Percentiles rank a stretch among this genome's conserved stretches.
These are phyloP conservation scores for Geotrichum carabidarum DNA, from an alignment of 1,139 yeast genomes.

Conservation along the genomic window DNA sequence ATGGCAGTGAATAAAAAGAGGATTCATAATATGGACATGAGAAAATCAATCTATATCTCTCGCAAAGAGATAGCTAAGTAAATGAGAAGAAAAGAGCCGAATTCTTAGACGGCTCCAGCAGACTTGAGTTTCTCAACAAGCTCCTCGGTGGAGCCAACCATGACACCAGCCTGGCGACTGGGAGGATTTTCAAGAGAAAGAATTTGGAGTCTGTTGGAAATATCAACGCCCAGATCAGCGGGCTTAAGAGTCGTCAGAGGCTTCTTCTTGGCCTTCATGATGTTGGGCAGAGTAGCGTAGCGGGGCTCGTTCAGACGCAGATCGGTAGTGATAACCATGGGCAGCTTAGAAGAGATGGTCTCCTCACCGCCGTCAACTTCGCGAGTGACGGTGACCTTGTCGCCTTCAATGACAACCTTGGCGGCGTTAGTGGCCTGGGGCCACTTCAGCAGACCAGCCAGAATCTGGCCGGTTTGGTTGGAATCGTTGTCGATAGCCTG, in stretches of 20 bases:
- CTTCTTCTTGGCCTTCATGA: slow-evolving; percentile 98
- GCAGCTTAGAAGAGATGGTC: slow-evolving; percentile 69
- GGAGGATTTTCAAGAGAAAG: slow-evolving; percentile 82
- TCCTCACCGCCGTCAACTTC: slow-evolving; percentile 96
- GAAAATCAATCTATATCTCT: neutral
- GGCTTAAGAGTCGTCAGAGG: slow-evolving; percentile 71
- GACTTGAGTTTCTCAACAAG: slow-evolving; percentile 74
- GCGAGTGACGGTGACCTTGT: slow-evolving; percentile 68
- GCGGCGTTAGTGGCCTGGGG: slow-evolving; percentile 97
- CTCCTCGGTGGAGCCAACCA: slow-evolving; percentile 77
- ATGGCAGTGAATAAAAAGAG: neutral
- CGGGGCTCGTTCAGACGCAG: slow-evolving; percentile 91
- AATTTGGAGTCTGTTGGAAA: slow-evolving; percentile 59
- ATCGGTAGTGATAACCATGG: slow-evolving; percentile 86
- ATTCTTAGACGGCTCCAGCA: slow-evolving; percentile 33
- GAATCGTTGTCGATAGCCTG: slow-evolving; percentile 95
- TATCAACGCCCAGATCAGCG: slow-evolving; percentile 65
- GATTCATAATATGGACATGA: neutral
- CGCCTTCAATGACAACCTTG: slow-evolving; percentile 62
- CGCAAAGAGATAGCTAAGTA: neutral
- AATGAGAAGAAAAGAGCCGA: neutral
- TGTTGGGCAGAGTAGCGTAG: slow-evolving; percentile 86
- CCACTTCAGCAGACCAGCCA: slow-evolving; percentile 92
- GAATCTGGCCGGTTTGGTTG: slow-evolving; percentile 95
- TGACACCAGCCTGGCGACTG: slow-evolving; percentile 72